Percentiles rank a stretch among this genome's conserved stretches.
phyloP scores from a whole-genome alignment of 1,139 yeast genomes.

The Taphrina sp. region DNA sequence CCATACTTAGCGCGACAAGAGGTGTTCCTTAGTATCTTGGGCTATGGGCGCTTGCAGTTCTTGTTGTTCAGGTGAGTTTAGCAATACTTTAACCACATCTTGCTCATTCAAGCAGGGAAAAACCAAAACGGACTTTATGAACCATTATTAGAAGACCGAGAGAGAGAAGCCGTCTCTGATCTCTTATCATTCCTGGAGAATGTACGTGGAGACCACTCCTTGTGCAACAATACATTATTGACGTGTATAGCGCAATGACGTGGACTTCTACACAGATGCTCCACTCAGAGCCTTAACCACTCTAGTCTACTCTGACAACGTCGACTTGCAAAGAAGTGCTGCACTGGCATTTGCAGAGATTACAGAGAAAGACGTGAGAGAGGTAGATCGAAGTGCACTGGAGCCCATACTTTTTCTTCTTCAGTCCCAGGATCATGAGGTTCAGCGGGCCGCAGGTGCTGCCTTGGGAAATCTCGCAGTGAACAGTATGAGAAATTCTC shows the following conservation, averaged over 20 bases:
- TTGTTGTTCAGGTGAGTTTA: conserved; percentile 24
- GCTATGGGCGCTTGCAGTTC: conserved; percentile 30
- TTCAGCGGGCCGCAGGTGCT: conserved; percentile 98
- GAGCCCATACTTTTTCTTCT: conserved; percentile 87
- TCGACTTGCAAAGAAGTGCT: conserved; percentile 94
- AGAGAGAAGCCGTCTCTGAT: conserved; percentile 91
- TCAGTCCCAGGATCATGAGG: conserved; percentile 87
- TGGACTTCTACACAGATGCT: conserved; percentile 74
- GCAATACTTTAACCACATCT: too few relatives aligned
- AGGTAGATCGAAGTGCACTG: conserved; percentile 83
- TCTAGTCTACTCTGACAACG: conserved; percentile 87
- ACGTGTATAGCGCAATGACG: conserved; percentile 54
- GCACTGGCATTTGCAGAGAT: conserved; percentile 98
- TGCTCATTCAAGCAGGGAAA: too few relatives aligned
- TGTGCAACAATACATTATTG: not conserved
- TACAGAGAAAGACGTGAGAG: conserved; percentile 90
- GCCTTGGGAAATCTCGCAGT: conserved; percentile 97
- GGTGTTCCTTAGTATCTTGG: not conserved
- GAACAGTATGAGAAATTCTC: conserved; percentile 49
- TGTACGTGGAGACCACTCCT: conserved; percentile 43
- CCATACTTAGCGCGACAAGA: not conserved
- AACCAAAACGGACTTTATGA: conserved; percentile 56
- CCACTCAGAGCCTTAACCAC: conserved; percentile 87
- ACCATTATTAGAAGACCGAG: conserved; percentile 74
- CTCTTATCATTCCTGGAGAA: conserved; percentile 85